Base-by-base conservation (phyloP, 1,284 basidiomycete genomes). In the Austroboletus niveus region DNA sequence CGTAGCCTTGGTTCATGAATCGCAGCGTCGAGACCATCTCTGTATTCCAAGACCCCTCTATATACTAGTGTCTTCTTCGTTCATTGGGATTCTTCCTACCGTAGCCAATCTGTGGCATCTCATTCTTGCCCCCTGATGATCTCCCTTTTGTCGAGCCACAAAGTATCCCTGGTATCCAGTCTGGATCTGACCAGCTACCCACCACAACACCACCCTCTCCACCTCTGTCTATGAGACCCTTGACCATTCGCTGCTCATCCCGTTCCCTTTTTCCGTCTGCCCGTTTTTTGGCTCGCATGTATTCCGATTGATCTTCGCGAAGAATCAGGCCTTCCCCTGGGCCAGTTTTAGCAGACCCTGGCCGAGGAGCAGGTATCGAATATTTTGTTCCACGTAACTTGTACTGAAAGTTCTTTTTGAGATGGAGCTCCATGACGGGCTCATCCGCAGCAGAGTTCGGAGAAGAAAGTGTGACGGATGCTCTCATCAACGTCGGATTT, bases 371-470 rank as follows among this genome's bases (percentile, higher is more conserved):
- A 5, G 97, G 96, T 57, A 99, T 94, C 20, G 93, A 86, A 72
- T 92, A 99, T 63, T 89, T 89, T 10, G 94, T 96, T 15, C 97
- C 97, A 20, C 97, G 87, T 30, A 88, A 82, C 57, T 85, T 87
- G 76, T 96, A 98, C 66, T 96, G 93, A 73, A 96, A 99, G 73
- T 96, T 97, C 63, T 84, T 81, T 73, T 94, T 97, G 48, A 98
- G 82, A 72, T 98, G 94, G 9, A 98, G 79, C 69, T 87, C 82
- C 73, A 92, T 85, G 15, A 74, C 80, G 17, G 83, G 88, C 12
- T 81, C 74, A 53, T 80, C 76, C 8, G 76, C 65, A 24, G 80
- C 71, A 11, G 87, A 80, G 40, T 72, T 75, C 0, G 87, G 81
- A 2, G 85, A 81, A 32, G 85, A 80, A 48, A 95, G 81, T 1